Evolutionary conservation across 2,329 filamentous ascomycete species (phyloP), one percentile per base, ranked within the genome.

Genomic region (Neonectria neomacrospora): DNA sequence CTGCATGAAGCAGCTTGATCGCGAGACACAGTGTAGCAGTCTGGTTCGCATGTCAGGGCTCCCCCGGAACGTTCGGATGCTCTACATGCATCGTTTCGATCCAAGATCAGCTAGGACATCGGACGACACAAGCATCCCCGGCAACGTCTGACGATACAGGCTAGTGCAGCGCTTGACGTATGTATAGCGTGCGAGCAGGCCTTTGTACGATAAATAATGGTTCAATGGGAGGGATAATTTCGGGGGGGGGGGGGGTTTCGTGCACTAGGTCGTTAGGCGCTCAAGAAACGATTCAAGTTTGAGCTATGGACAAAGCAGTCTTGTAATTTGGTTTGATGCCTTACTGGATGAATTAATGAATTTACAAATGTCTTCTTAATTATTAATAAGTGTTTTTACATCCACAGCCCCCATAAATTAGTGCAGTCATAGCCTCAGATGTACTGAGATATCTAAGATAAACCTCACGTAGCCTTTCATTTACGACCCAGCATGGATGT

Each of bases 271-370:
- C 20, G 30, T 54, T 48, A 28, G 20, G 42, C 20, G 54, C 47
- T n/a, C 53, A 50, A 42, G 45, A 28, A 52, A 30, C 47, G 22
- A 42, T 54, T 18, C 50, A 28, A 47, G 22, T 48, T 54, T n/a
- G 48, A 51, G 26, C 54, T 50, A 58, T 44, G 34, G 32, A 44
- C 54, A 26, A 50, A 22, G n/a, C 41, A 41, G 26, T 5, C 18
- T 3, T 22, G 39, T 54, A 11, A 32, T 28, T 41, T 53, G 10
- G 30, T 16, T 61, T 20, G 22, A 34, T 53, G 20, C 47, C 6
- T 48, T 42, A 20, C 16, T 39, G 51, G 53, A 61, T 53, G 61
- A 66, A 70, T 63, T 63, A 60, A 71, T 68, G 70, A 72, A 67
- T 63, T 63, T 64, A 73, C 42, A 65, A 65, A 58, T 62, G 42